These are phyloP conservation scores for Ophiostoma sp. DNA, from an alignment of 2,329 filamentous ascomycete genomes.

Conservation along the genomic window DNA sequence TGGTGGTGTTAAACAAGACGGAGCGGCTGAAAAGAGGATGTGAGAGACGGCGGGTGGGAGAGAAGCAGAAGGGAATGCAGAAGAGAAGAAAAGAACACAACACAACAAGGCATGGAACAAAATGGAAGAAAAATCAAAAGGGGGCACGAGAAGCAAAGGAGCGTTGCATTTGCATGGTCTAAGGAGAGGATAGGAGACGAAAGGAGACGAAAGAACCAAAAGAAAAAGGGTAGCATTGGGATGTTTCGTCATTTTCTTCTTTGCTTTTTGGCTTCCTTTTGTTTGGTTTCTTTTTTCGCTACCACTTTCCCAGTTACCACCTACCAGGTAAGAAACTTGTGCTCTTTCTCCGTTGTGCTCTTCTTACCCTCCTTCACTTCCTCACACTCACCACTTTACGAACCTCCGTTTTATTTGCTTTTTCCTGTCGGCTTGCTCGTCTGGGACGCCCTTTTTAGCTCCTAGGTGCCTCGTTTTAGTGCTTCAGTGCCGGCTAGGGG, in stretches of 20 bases:
- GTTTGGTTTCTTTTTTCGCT: neutral
- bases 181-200: neutral
- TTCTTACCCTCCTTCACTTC: neutral
- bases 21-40: slow-evolving; percentile 14
- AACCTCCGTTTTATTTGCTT: slow-evolving; percentile 10
- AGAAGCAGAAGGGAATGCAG: neutral
- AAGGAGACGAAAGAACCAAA: neutral
- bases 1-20: neutral
- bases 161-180: neutral
- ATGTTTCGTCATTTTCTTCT: neutral
- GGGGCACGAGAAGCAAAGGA: neutral
- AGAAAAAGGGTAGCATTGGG: neutral
- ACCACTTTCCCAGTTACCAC: neutral
- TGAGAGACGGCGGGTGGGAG: neutral
- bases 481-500: slow-evolving; percentile 15
- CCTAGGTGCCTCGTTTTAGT: neutral
- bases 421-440: neutral
- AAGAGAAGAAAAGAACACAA: neutral
- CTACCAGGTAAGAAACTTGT: neutral
- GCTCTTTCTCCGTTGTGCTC: neutral
- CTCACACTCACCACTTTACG: neutral
- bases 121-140: neutral
- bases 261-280: neutral
- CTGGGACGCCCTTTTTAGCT: slow-evolving; percentile 6
- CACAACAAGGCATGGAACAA: neutral